Conservation (phyloP, 2,329 filamentous ascomycete species). For the Colletotrichum sp. region DNA sequence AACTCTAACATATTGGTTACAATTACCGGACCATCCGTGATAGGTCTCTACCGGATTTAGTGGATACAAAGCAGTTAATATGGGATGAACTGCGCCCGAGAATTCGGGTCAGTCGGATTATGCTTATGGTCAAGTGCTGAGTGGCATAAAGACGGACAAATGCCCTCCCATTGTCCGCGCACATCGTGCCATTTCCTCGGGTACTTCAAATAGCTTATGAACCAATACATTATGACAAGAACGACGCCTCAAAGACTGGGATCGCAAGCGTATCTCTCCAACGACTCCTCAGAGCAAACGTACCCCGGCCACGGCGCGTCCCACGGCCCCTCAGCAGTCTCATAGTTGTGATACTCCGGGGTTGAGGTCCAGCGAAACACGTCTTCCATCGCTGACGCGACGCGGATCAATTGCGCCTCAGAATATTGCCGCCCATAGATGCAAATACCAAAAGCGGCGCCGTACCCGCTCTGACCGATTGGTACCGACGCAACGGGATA, state of each 20-base stretch:
- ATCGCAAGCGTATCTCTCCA: slow-evolving; percentile 16
- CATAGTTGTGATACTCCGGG: not conserved
- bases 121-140: not conserved
- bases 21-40: not conserved
- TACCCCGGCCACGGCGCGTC: slow-evolving; percentile 8
- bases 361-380: not conserved
- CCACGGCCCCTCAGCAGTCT: not conserved
- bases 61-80: not conserved
- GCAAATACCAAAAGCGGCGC: not conserved
- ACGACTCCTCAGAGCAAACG: not conserved
- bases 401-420: not conserved
- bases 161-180: not conserved
- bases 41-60: not conserved
- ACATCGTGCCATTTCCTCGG: not conserved
- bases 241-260: not conserved
- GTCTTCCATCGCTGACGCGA: not conserved
- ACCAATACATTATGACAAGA: not conserved
- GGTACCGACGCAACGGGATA: not conserved
- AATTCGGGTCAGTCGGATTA: not conserved
- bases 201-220: not conserved
- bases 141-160: not conserved
- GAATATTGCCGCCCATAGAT: not conserved
- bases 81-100: not conserved
- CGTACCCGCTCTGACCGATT: not conserved
- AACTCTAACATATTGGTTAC: not conserved